Evolutionary conservation across 306 rosid species (phyloP).

Genomic region (Carpinus fangiana): DNA sequence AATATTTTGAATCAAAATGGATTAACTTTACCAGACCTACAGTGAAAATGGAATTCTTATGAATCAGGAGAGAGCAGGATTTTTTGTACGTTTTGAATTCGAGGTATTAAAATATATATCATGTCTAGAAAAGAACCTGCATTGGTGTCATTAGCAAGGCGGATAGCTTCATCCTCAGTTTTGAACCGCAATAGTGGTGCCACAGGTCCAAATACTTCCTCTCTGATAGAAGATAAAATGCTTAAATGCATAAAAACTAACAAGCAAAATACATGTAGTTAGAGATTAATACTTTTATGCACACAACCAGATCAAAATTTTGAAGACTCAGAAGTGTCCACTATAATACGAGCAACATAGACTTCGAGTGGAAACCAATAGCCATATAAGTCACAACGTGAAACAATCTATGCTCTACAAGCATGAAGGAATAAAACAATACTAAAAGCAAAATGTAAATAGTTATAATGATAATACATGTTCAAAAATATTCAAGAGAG

Average conservation of each 20-base stretch:
- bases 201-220: constrained; percentile 96
- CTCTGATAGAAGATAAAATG: constrained; percentile 52
- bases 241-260: constrained; percentile 9
- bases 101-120: constrained; percentile 17
- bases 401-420: not conserved
- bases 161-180: constrained; percentile 90
- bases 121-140: constrained; percentile 62
- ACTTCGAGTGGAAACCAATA: constrained; percentile 5
- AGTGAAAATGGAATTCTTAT: constrained; percentile 12
- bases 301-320: not conserved
- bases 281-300: not conserved
- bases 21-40: not conserved
- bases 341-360: not conserved
- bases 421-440: not conserved
- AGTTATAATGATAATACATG: not conserved
- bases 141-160: constrained; percentile 77
- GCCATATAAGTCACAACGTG: constrained; percentile 1
- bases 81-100: not conserved
- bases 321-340: not conserved
- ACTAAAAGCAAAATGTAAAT: not conserved
- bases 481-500: not conserved
- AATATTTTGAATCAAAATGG: constrained; percentile 8
- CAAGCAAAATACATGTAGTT: constrained; percentile 1
- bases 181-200: constrained; percentile 83
- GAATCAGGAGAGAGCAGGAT: not conserved